phyloP scores from a whole-genome alignment of 192 early-diverging fungal species.

The Backusella parvicylindrica region DNA sequence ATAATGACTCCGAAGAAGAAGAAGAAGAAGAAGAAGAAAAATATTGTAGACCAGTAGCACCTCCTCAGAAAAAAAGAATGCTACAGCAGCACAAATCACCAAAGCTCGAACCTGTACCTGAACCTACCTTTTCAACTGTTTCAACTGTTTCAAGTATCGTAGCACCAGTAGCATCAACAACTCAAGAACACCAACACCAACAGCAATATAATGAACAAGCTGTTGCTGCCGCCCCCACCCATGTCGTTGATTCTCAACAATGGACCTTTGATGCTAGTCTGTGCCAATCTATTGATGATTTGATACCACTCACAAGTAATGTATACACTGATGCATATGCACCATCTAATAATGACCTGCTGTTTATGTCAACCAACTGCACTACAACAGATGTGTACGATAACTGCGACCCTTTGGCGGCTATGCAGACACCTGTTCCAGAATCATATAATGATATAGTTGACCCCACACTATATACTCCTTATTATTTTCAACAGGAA shows the following conservation, averaged over 20 bases:
- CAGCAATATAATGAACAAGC: not conserved
- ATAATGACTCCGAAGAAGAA: not conserved
- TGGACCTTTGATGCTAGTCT: not conserved
- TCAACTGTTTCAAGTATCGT: not conserved
- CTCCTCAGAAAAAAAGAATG: slow-evolving; percentile 5
- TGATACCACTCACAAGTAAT: not conserved
- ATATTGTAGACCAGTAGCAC: not conserved
- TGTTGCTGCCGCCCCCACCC: not conserved
- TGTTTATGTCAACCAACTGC: not conserved
- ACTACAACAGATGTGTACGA: not conserved
- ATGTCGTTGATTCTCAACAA: not conserved
- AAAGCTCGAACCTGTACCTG: not conserved
- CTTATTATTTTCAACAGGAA: not conserved
- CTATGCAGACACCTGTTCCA: not conserved
- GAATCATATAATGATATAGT: not conserved
- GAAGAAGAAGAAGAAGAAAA: not conserved
- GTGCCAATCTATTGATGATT: not conserved
- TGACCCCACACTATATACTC: not conserved
- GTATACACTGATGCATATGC: not conserved
- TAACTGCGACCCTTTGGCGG: not conserved
- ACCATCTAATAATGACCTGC: not conserved
- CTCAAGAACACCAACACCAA: not conserved
- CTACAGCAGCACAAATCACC: not conserved
- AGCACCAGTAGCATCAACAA: not conserved
- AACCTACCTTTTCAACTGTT: not conserved